Conservation (phyloP, 164 flowering plant genomes). For the Stephania yunnanensis region DNA sequence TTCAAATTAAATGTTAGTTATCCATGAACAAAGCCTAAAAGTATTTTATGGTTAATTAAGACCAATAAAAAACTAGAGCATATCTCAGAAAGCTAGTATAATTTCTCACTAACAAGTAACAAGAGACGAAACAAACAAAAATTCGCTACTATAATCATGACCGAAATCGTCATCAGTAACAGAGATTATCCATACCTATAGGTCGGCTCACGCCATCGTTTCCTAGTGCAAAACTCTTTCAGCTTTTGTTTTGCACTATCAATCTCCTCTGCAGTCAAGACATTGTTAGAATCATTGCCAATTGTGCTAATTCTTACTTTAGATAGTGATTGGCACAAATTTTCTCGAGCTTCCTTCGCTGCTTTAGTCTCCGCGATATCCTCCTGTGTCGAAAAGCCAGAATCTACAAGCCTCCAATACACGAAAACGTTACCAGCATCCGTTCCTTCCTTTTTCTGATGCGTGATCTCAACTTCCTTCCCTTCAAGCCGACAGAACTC, state of each 20-base stretch:
- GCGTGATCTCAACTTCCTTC: slow-evolving; percentile 35
- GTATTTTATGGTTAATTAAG: no score
- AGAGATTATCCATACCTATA: slow-evolving; percentile 34
- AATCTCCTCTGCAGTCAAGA: slow-evolving; percentile 26
- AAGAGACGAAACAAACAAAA: neutral
- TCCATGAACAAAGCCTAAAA: no score
- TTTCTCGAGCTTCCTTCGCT: slow-evolving; percentile 39
- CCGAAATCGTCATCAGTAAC: neutral
- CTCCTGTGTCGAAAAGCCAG: slow-evolving; percentile 40
- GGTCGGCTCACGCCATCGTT: slow-evolving; percentile 45
- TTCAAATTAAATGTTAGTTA: no score
- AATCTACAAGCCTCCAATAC: slow-evolving; percentile 40
- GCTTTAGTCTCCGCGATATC: slow-evolving; percentile 53
- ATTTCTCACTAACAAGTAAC: neutral
- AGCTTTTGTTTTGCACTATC: slow-evolving; percentile 52
- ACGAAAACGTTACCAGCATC: slow-evolving; percentile 38
- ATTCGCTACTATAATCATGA: neutral
- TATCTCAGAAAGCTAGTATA: no score
- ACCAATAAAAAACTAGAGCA: no score
- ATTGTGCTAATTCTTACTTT: neutral
- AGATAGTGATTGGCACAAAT: slow-evolving; percentile 14
- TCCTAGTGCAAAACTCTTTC: slow-evolving; percentile 46
- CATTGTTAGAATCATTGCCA: neutral
- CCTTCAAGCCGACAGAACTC: slow-evolving; percentile 59
- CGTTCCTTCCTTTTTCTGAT: slow-evolving; percentile 26